These are phyloP conservation scores for Chlorella vulgaris DNA, from an alignment of 139 green algal species.

Conservation along the genomic window DNA sequence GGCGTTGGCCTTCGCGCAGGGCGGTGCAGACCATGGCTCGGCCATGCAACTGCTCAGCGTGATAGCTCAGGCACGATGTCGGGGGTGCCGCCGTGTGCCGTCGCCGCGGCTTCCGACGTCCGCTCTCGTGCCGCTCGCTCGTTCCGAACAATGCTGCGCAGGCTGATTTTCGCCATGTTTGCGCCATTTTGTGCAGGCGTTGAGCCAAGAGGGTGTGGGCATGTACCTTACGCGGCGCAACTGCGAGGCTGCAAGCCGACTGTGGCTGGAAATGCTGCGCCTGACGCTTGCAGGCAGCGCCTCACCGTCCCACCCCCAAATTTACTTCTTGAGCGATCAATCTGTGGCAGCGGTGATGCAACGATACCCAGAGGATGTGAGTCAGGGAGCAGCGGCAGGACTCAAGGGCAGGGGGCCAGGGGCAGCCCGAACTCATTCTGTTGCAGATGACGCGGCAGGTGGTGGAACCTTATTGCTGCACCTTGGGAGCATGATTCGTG, in stretches of 20 bases:
- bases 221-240: constrained; percentile 16
- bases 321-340: background rate
- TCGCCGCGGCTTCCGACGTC: background rate
- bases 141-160: background rate
- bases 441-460: too few species aligned
- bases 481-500: too few species aligned
- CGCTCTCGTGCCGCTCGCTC: background rate
- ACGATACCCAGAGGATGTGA: constrained; percentile 22
- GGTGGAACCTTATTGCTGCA: too few species aligned
- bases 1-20: background rate
- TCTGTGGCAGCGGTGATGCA: constrained; percentile 6
- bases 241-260: background rate
- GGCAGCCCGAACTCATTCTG: too few species aligned
- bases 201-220: constrained; percentile 2
- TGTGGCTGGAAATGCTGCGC: constrained; percentile 19
- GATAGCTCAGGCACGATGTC: background rate
- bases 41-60: background rate
- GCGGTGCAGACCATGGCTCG: background rate
- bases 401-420: background rate
- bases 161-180: too few species aligned
- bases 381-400: background rate
- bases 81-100: background rate
- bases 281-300: background rate
- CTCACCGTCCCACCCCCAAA: background rate
- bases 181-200: background rate